Evolutionary conservation across 768 basidiomycete species (phyloP).

Genomic region (Mrakia frigida): DNA sequence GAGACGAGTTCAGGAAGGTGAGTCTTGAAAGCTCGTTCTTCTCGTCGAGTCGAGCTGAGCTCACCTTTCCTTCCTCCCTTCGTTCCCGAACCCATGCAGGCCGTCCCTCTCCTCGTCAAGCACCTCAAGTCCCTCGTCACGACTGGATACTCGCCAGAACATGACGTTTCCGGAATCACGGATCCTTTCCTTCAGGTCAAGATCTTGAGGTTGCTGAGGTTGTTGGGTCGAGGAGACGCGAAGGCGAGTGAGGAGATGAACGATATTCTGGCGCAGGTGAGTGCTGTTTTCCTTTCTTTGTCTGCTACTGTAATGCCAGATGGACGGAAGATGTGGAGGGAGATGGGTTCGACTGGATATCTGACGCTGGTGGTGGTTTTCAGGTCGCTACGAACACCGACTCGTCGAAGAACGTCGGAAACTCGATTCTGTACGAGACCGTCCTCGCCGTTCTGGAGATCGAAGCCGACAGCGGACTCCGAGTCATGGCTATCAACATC

Average conservation of each 20-base stretch:
- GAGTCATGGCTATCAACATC: constrained; percentile 99
- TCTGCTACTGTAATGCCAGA: no score
- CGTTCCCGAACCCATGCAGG: no score
- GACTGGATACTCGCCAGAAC: constrained; percentile 95
- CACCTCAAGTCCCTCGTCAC: constrained; percentile 92
- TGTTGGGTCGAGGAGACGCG: constrained; percentile 79
- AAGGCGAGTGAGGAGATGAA: constrained; percentile 95
- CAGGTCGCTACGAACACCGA: constrained; percentile 99
- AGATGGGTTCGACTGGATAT: no score
- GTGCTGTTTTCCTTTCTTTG: constrained; percentile 28
- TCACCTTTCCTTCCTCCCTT: not conserved
- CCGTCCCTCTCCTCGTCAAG: constrained; percentile 85
- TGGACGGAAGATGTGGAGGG: no score
- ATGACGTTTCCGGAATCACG: constrained; percentile 98
- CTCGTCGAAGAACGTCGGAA: constrained; percentile 94
- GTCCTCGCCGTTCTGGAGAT: constrained; percentile 94
- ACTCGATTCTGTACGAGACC: constrained; percentile 95
- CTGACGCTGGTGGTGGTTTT: no score
- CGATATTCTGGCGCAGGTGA: constrained; percentile 89
- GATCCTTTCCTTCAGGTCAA: constrained; percentile 59
- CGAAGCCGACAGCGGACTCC: constrained; percentile 88
- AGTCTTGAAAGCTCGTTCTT: constrained; percentile 36
- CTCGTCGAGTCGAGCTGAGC: not conserved
- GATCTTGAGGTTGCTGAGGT: constrained; percentile 74
- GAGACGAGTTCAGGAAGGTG: constrained; percentile 87